Conservation (phyloP, 331 rosid species). For the Pyrus hybrid region DNA sequence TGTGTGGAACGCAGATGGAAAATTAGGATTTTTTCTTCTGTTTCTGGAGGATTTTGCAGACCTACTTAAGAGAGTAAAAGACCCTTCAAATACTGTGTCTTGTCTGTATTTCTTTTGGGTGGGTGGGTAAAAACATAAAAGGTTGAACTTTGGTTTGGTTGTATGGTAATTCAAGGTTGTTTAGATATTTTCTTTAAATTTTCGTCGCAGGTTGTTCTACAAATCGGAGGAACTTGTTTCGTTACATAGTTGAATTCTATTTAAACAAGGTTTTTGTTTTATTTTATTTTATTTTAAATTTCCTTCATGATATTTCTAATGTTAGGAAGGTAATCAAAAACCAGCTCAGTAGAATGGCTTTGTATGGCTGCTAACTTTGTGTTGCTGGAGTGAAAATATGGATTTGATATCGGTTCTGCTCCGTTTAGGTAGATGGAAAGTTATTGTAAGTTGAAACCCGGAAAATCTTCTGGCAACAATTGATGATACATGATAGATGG, state of each 20-base stretch:
- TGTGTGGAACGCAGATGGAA: slow-evolving; percentile 5
- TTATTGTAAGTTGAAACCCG: neutral
- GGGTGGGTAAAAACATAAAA: neutral
- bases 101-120: neutral
- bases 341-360: neutral
- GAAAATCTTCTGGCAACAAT: neutral
- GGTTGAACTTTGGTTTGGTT: neutral
- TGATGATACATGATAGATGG: neutral
- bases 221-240: neutral
- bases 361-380: neutral
- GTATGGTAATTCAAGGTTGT: neutral
- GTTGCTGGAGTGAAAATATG: slow-evolving; percentile 1
- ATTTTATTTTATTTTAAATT: neutral
- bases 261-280: neutral
- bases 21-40: neutral
- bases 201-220: neutral
- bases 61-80: neutral
- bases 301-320: neutral
- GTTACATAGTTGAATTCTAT: neutral
- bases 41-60: neutral
- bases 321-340: neutral
- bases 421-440: neutral
- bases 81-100: neutral
- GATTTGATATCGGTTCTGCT: neutral
- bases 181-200: neutral